A percentile compares a stretch with the other conserved stretches of the same genome.
Conservation (phyloP, 2,329 filamentous ascomycete species). For the Sporothrix globosa region DNA sequence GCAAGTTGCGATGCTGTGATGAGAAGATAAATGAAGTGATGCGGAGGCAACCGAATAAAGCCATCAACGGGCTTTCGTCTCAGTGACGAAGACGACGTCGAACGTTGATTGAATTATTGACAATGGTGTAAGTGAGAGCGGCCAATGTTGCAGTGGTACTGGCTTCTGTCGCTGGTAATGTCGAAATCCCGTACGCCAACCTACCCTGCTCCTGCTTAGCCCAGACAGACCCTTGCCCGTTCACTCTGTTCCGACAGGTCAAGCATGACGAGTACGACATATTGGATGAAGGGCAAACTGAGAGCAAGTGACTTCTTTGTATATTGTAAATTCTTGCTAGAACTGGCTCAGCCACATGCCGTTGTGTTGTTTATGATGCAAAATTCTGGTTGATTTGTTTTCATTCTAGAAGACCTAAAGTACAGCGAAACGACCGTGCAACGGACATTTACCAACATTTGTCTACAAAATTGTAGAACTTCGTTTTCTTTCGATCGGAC, state of each 20-base stretch:
- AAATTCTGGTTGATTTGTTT: too few relatives aligned
- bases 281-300: constrained; percentile 1
- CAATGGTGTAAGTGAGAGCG: neutral
- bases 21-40: neutral
- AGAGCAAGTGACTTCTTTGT: neutral
- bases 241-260: neutral
- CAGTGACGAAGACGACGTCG: neutral
- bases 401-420: too few relatives aligned
- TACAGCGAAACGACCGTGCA: too few relatives aligned
- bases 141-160: neutral
- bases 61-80: neutral
- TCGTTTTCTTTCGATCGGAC: too few relatives aligned
- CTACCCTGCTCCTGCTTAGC: neutral
- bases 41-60: neutral
- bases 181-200: neutral
- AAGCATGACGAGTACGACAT: neutral
- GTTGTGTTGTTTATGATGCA: too few relatives aligned
- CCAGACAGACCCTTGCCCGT: constrained; percentile 13
- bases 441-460: too few relatives aligned
- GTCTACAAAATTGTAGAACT: too few relatives aligned
- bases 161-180: neutral
- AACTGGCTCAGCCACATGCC: too few relatives aligned
- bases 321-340: too few relatives aligned
- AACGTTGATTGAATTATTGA: neutral
- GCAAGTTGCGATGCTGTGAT: neutral